Percentiles rank a stretch among this genome's conserved stretches.
Evolutionary conservation across 129 eudicot species (phyloP).

Genomic region (Cynara cardunculus): DNA sequence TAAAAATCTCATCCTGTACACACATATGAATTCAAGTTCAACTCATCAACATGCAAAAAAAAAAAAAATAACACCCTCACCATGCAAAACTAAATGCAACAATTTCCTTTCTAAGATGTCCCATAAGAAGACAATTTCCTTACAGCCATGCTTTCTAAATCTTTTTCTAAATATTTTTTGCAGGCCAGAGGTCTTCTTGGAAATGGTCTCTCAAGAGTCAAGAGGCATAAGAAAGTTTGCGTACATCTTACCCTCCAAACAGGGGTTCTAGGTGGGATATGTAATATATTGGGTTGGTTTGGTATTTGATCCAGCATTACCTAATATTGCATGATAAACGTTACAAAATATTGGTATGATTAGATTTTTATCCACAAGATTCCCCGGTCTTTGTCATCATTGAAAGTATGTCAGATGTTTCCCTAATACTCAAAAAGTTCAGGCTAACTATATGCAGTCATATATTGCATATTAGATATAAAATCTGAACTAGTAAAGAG

Average conservation of each 20-base stretch:
- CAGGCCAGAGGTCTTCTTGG: background rate
- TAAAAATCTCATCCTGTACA: no score
- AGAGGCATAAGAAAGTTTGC: background rate
- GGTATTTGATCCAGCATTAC: background rate
- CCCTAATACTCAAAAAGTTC: background rate
- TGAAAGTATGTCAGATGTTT: background rate
- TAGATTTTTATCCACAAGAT: background rate
- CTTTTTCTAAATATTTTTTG: background rate
- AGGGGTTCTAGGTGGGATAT: background rate
- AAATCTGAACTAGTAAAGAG: background rate
- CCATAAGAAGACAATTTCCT: background rate
- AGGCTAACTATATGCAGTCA: background rate
- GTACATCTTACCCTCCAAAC: background rate
- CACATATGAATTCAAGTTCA: background rate
- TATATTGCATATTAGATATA: background rate
- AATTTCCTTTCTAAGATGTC: background rate
- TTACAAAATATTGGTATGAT: background rate
- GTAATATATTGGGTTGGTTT: background rate
- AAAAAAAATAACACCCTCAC: background rate
- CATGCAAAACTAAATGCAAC: background rate
- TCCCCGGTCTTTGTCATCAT: background rate
- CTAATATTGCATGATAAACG: background rate
- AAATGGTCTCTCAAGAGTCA: background rate
- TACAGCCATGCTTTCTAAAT: background rate
- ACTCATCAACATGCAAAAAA: no score